Base-by-base conservation (phyloP, 1,284 basidiomycete genomes). In the Cryptococcus sp. region DNA sequence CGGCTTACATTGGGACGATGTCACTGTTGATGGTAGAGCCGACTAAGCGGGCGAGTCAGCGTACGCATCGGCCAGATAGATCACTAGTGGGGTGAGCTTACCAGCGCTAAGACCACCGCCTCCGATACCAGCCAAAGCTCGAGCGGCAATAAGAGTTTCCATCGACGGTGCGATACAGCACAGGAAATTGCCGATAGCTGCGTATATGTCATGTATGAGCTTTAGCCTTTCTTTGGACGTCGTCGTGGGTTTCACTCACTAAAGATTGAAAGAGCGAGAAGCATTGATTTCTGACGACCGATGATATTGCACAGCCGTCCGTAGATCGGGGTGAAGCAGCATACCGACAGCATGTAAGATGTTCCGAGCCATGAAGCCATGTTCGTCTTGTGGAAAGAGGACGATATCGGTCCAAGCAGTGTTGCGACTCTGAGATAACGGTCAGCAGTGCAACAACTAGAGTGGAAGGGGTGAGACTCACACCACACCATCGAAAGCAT, bases 251-350 rank as follows among this genome's bases (percentile, higher is more conserved):
- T 64, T 22, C 47, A 65, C 79, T 35, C 73, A 89, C 90, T 88
- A 80, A 94, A 93, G 62, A 93, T 82, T 54, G 84, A 81, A 57
- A 93, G 78, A 6, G 87, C 91, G 46, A 91, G 79, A 62, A 94
- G 81, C 63, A 79, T 76, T 1, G 78, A 88, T 42, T 88, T 86
- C 78, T 89, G 90, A 50, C 92, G 84, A 19, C 91, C 91, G 66
- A 95, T 79, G 67, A 93, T 91, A 78, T 94, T 90, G 62, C 89
- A 86, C 57, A 95, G 82, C 58, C 91, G 85, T 48, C 92, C 90
- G 81, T 93, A 93, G 65, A 93, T 81, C 57, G 91, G 91, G 19
- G 90, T 93, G 72, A 93, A 93, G 78, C 90, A 93, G 75, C 78
- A 94, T 49, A 93, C 87, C 43, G 89, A 91, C 49, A 94, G 81